A percentile compares a stretch with the other conserved stretches of the same genome.
phyloP scores from a whole-genome alignment of 805 yeast genomes.

The Saturnispora quitensis region DNA sequence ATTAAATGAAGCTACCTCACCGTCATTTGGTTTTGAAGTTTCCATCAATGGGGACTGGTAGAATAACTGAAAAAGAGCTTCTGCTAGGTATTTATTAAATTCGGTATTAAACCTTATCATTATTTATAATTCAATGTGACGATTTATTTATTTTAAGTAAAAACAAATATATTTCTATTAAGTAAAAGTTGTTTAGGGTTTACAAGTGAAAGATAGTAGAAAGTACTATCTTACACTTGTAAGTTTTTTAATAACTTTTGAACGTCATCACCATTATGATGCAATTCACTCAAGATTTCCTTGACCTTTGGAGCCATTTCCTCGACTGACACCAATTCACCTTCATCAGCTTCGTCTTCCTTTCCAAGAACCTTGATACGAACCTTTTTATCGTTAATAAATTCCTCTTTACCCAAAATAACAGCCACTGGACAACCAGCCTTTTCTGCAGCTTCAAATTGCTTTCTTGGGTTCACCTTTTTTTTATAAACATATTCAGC shows the following conservation, averaged over 20 bases:
- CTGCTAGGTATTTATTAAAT: neutral
- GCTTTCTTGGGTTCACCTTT: slow-evolving; percentile 91
- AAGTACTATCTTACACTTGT: neutral
- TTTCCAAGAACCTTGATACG: slow-evolving; percentile 86
- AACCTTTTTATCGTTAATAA: slow-evolving; percentile 55
- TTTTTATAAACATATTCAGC: slow-evolving; percentile 87
- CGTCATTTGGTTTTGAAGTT: slow-evolving; percentile 13
- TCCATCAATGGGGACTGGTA: slow-evolving; percentile 13
- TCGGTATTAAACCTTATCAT: neutral
- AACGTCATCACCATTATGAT: slow-evolving; percentile 50
- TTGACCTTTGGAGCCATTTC: slow-evolving; percentile 46
- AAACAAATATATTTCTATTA: neutral
- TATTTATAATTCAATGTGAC: neutral
- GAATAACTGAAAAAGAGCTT: neutral
- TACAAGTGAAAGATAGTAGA: neutral
- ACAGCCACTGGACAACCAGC: slow-evolving; percentile 86
- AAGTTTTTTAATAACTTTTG: slow-evolving; percentile 44
- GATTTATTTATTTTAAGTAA: neutral
- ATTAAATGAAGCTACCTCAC: neutral
- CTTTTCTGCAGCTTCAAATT: slow-evolving; percentile 96
- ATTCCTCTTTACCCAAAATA: slow-evolving; percentile 93
- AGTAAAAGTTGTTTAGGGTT: neutral
- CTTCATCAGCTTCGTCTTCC: slow-evolving; percentile 73
- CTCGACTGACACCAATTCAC: slow-evolving; percentile 60
- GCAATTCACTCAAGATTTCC: slow-evolving; percentile 28